Conservation (phyloP, 805 yeast genomes). For the Monosporozyma aerobia region DNA sequence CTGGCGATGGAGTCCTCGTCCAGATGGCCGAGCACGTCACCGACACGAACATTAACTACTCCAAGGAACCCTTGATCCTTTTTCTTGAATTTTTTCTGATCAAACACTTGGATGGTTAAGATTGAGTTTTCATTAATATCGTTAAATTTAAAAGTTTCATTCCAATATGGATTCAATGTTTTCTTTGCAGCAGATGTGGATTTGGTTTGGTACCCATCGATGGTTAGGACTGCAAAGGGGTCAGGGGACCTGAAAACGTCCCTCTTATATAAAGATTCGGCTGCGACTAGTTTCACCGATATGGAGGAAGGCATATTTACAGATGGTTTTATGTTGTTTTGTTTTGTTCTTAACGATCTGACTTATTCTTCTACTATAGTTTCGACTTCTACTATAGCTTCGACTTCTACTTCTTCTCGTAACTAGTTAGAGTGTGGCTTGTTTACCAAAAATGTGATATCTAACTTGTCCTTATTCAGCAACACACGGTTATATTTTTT, state of each 20-base stretch:
- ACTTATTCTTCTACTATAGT: too few species aligned
- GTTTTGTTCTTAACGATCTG: not conserved
- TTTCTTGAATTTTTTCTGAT: conserved; percentile 93
- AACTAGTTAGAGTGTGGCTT: too few species aligned
- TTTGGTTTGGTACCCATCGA: conserved; percentile 95
- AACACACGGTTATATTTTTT: too few species aligned
- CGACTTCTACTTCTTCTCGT: too few species aligned
- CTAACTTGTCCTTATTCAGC: too few species aligned
- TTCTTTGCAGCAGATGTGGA: conserved; percentile 90
- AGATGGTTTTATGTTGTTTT: not conserved
- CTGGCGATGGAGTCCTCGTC: conserved; percentile 39
- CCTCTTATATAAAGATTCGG: conserved; percentile 89
- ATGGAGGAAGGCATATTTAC: conserved; percentile 28
- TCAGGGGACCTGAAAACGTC: conserved; percentile 95
- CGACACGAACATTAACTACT: conserved; percentile 83
- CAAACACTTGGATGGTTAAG: conserved; percentile 87
- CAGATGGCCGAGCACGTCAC: conserved; percentile 57
- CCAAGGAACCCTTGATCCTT: conserved; percentile 98
- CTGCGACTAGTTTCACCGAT: conserved; percentile 78
- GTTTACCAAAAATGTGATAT: too few species aligned
- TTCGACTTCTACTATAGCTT: too few species aligned
- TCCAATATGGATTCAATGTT: conserved; percentile 96
- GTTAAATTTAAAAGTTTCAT: conserved; percentile 75
- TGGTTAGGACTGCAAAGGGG: conserved; percentile 94
- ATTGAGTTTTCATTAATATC: conserved; percentile 72